These are phyloP conservation scores for Sutorius australiensis DNA, from an alignment of 768 basidiomycete genomes.

Conservation along the genomic window DNA sequence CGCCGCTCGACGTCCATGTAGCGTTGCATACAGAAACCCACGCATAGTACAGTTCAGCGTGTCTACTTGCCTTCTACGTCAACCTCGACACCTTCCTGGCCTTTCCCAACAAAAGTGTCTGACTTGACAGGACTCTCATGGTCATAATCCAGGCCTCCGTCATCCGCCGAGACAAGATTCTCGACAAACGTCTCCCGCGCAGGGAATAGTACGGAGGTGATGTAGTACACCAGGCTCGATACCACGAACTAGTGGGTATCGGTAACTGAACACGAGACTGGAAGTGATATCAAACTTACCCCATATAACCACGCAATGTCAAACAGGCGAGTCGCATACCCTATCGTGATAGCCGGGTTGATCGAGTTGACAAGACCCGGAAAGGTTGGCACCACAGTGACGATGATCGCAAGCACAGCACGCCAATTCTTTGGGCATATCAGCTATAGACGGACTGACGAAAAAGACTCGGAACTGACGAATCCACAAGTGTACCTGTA, in stretches of 20 bases:
- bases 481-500: conserved; percentile 77
- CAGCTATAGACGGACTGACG: not conserved
- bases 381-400: conserved; percentile 65
- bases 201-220: conserved; percentile 28
- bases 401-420: conserved; percentile 60
- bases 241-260: conserved; percentile 22
- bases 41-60: not conserved
- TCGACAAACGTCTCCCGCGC: conserved; percentile 28
- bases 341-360: conserved; percentile 60
- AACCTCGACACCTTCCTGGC: not conserved
- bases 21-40: not conserved
- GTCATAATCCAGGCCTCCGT: conserved; percentile 2
- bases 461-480: conserved; percentile 34
- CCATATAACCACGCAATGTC: conserved; percentile 78
- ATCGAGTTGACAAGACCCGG: conserved; percentile 79
- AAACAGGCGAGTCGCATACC: conserved; percentile 55
- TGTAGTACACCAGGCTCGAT: conserved; percentile 29
- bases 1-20: not conserved
- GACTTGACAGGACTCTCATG: not conserved
- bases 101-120: not conserved
- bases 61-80: not conserved
- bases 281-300: conserved; percentile 39
- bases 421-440: conserved; percentile 66
- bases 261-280: not conserved
- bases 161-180: conserved; percentile 28